Evolutionary conservation across 345 rosid species (phyloP).

Genomic region (Populus pruinosa): DNA sequence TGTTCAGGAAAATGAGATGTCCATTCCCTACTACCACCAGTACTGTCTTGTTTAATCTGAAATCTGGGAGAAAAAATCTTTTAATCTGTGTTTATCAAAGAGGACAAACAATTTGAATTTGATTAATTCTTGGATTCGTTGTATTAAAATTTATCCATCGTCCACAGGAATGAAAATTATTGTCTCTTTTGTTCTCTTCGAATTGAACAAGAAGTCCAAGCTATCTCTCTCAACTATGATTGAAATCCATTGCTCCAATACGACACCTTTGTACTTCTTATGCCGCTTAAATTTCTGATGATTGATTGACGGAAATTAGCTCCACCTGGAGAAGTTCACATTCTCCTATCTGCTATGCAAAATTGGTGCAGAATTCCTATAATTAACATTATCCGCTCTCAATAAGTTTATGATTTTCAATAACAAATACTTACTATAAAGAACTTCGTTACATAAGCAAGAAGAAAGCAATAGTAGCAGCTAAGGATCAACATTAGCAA

Average conservation of each 20-base stretch:
- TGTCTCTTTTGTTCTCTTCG: not conserved
- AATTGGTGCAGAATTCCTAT: too few relatives aligned
- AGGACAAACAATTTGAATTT: not conserved
- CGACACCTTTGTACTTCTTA: constrained; percentile 1
- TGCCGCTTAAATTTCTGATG: not conserved
- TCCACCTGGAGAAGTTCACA: not conserved
- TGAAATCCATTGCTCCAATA: not conserved
- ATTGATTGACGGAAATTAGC: not conserved
- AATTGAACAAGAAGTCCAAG: not conserved
- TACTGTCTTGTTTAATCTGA: not conserved
- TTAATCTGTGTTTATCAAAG: not conserved
- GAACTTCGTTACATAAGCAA: too few relatives aligned
- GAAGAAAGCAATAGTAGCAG: too few relatives aligned
- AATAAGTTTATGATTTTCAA: not conserved
- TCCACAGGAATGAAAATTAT: not conserved
- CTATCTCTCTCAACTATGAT: not conserved
- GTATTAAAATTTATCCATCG: not conserved
- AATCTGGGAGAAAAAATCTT: not conserved
- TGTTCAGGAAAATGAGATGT: not conserved
- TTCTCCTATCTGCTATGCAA: not conserved
- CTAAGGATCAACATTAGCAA: too few relatives aligned
- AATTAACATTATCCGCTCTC: not conserved
- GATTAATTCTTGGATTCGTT: not conserved
- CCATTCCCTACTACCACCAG: not conserved
- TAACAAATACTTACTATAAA: too few relatives aligned